Percentiles rank a stretch among this genome's conserved stretches.
These are phyloP conservation scores for Pseudocercospora macadamiae DNA, from an alignment of 2,329 filamentous ascomycete species.

Conservation along the genomic window DNA sequence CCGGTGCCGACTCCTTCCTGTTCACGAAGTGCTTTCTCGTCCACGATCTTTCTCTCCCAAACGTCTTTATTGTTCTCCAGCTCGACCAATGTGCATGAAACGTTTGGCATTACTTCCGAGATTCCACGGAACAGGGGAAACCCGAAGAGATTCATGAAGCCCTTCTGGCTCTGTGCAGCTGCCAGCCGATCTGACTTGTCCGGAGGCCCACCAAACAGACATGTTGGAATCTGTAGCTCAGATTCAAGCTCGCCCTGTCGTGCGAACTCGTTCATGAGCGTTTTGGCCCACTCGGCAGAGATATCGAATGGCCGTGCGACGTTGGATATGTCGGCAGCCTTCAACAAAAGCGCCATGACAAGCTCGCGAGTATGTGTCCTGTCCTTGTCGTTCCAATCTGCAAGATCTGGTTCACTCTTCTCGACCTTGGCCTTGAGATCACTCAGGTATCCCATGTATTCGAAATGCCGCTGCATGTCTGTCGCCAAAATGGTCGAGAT, in stretches of 20 bases:
- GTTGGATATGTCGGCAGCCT: slow-evolving; percentile 98
- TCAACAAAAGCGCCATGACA: slow-evolving; percentile 89
- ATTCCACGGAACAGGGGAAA: slow-evolving; percentile 88
- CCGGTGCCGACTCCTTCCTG: slow-evolving; percentile 25
- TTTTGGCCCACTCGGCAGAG: slow-evolving; percentile 86
- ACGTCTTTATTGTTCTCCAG: slow-evolving; percentile 74
- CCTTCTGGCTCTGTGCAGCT: slow-evolving; percentile 83
- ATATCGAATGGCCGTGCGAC: slow-evolving; percentile 84
- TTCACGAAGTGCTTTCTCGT: slow-evolving; percentile 59
- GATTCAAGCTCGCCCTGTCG: slow-evolving; percentile 90
- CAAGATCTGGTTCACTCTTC: slow-evolving; percentile 63
- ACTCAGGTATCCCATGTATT: slow-evolving; percentile 90
- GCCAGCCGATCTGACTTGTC: slow-evolving; percentile 83
- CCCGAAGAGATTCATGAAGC: slow-evolving; percentile 96
- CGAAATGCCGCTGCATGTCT: slow-evolving; percentile 95
- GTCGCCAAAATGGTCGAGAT: slow-evolving; percentile 97
- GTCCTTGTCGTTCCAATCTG: slow-evolving; percentile 76
- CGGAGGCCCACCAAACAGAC: slow-evolving; percentile 75
- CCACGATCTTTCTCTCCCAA: slow-evolving; percentile 70
- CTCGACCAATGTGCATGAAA: slow-evolving; percentile 82
- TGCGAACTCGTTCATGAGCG: slow-evolving; percentile 93
- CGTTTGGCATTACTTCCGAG: slow-evolving; percentile 79
- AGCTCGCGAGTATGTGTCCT: slow-evolving; percentile 76
- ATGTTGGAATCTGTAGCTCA: slow-evolving; percentile 83
- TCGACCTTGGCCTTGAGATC: slow-evolving; percentile 77